Evolutionary conservation across 495 filamentous ascomycete genomes (phyloP).

Genomic region (Glonium stellatum): DNA sequence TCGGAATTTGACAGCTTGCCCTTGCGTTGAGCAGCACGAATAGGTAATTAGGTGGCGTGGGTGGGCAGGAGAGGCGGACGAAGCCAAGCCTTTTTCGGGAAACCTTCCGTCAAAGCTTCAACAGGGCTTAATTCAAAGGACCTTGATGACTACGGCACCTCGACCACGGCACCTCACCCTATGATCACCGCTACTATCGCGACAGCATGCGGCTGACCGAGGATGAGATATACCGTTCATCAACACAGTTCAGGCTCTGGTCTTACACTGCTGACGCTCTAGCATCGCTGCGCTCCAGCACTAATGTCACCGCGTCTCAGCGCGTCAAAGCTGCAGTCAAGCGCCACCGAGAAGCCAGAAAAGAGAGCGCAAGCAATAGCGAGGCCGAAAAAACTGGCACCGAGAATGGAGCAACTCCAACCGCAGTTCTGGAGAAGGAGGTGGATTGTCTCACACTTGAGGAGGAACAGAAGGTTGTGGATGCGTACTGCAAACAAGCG

Average conservation of each 20-base stretch:
- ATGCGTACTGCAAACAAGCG: slow-evolving; percentile 60
- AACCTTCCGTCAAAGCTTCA: background rate
- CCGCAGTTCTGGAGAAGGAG: slow-evolving; percentile 37
- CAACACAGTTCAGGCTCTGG: slow-evolving; percentile 86
- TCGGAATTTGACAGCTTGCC: too few species aligned
- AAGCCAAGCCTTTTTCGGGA: background rate
- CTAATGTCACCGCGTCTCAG: slow-evolving; percentile 65
- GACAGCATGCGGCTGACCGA: slow-evolving; percentile 50
- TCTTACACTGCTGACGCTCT: slow-evolving; percentile 78
- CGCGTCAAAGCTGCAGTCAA: slow-evolving; percentile 61
- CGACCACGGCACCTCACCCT: background rate
- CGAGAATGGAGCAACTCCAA: slow-evolving; percentile 14
- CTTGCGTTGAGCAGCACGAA: too few species aligned
- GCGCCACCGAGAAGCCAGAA: slow-evolving; percentile 40
- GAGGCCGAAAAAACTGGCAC: slow-evolving; percentile 21
- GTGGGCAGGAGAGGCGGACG: too few species aligned
- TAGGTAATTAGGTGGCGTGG: too few species aligned
- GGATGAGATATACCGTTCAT: slow-evolving; percentile 85
- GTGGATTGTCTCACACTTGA: slow-evolving; percentile 70
- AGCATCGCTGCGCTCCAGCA: slow-evolving; percentile 58
- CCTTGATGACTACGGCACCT: background rate
- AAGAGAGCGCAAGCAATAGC: slow-evolving; percentile 34
- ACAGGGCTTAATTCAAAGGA: background rate
- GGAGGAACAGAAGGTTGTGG: slow-evolving; percentile 76
- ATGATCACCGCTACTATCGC: background rate